Evolutionary conservation across 2,329 filamentous ascomycete genomes (phyloP), one percentile per base, ranked within the genome.

Genomic region (Colletotrichum sp.): DNA sequence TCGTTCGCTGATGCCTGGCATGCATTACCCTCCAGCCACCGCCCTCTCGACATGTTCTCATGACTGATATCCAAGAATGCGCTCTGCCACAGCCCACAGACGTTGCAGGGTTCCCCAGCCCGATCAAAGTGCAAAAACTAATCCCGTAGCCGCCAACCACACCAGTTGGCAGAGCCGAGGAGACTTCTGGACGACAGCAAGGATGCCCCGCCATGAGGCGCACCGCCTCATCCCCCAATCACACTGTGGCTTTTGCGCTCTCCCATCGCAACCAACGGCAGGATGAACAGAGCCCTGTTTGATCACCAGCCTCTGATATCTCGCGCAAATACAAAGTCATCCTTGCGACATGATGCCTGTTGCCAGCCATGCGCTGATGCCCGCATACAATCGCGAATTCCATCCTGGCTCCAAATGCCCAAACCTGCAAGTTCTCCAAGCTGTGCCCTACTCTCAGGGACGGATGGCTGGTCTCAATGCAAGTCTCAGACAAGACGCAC

Each of bases 401-500:
- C 24, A 38, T 12, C 30, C 61, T 68, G 34, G 71, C 18, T 26
- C 30, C 26, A 15, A 21, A 30, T 10, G 8, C 16, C 21, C n/a
- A 57, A 32, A 24, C n/a, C 26, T 52, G n/a, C 32, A n/a, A 66
- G 52, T 72, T 38, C 60, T 60, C 52, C 26, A 36, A 36, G 21
- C 6, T 36, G 52, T 21, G 55, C 34, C 52, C 58, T 52, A 69
- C 28, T 52, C 36, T 65, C 70, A 75, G 73, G 73, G 48, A 67
- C 73, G 43, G 48, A 64, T 63, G 60, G 61, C 70, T 28, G 43
- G 70, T 60, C 38, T 58, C 8, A 21, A 68, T 64, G 70, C 70
- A 73, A 43, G 73, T 75, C 73, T 73, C 9, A 75, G 73, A 75
- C 73, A 73, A 34, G 28, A 48, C n/a, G 43, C 57, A 55, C 24